These are phyloP conservation scores for Schoenoplectus tabernaemontani DNA, from an alignment of 202 grass and related monocot species.

Conservation along the genomic window DNA sequence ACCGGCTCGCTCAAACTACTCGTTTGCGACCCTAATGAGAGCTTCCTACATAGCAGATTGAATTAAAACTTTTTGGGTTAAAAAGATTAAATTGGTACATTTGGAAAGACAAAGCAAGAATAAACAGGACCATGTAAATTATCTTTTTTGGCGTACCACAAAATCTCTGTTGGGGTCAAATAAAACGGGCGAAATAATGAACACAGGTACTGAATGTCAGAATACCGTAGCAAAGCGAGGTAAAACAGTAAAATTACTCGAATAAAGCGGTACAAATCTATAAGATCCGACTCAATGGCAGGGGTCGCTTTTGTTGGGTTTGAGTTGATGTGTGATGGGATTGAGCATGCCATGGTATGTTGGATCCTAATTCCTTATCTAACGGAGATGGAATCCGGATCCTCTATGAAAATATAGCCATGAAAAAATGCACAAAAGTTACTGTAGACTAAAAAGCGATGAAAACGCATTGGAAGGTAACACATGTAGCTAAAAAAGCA, in stretches of 20 bases:
- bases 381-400: not conserved
- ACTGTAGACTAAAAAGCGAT: not conserved
- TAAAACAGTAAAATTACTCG: constrained; percentile 17
- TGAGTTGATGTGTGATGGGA: constrained; percentile 23
- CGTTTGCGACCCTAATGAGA: no score
- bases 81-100: not conserved
- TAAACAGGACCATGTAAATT: not conserved
- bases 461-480: not conserved
- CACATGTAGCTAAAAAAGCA: not conserved
- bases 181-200: not conserved
- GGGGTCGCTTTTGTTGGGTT: constrained; percentile 11
- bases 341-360: constrained; percentile 20
- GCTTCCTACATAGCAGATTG: not conserved
- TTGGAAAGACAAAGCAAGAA: not conserved
- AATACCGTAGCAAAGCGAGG: not conserved
- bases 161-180: not conserved
- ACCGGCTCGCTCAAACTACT: no score
- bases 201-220: not conserved
- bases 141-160: not conserved
- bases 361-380: constrained; percentile 10
- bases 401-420: not conserved
- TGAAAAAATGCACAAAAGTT: not conserved
- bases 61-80: not conserved
- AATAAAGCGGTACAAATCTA: constrained; percentile 14
- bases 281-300: constrained; percentile 1